Conservation (phyloP, 2,329 filamentous ascomycete species). For the Macrophomina tecta region DNA sequence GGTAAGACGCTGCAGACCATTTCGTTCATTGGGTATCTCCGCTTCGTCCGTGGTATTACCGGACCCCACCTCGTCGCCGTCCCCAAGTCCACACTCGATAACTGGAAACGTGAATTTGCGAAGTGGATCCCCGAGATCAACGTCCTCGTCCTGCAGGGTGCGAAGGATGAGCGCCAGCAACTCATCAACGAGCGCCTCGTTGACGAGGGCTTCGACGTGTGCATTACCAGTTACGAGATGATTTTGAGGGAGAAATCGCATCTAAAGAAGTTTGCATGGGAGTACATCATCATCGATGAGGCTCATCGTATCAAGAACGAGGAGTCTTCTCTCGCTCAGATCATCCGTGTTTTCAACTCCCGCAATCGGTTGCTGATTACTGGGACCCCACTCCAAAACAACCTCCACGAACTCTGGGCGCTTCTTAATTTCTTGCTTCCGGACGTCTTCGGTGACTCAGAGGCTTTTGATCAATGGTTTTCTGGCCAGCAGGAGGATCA, state of each 20-base stretch:
- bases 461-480: slow-evolving; percentile 98
- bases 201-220: slow-evolving; percentile 95
- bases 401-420: slow-evolving; percentile 96
- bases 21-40: slow-evolving; percentile 91
- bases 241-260: slow-evolving; percentile 93
- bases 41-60: slow-evolving; percentile 86
- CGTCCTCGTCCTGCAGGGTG: slow-evolving; percentile 89
- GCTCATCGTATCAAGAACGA: slow-evolving; percentile 99
- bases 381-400: slow-evolving; percentile 96
- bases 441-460: slow-evolving; percentile 95
- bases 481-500: slow-evolving; percentile 88
- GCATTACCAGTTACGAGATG: slow-evolving; percentile 99
- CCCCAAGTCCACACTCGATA: slow-evolving; percentile 96
- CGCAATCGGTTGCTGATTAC: slow-evolving; percentile 95
- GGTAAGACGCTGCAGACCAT: slow-evolving; percentile 98
- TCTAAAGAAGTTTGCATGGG: slow-evolving; percentile 97
- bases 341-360: slow-evolving; percentile 95
- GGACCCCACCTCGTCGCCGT: slow-evolving; percentile 92
- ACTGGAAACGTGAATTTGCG: slow-evolving; percentile 95
- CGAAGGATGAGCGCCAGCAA: slow-evolving; percentile 87
- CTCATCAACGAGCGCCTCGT: slow-evolving; percentile 91
- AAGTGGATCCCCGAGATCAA: slow-evolving; percentile 96
- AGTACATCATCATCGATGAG: slow-evolving; percentile 99
- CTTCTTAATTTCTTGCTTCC: slow-evolving; percentile 97
- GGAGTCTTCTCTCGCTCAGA: slow-evolving; percentile 93